phyloP scores from a whole-genome alignment of 2,329 filamentous ascomycete genomes.

The Trichophyton benhamiae region DNA sequence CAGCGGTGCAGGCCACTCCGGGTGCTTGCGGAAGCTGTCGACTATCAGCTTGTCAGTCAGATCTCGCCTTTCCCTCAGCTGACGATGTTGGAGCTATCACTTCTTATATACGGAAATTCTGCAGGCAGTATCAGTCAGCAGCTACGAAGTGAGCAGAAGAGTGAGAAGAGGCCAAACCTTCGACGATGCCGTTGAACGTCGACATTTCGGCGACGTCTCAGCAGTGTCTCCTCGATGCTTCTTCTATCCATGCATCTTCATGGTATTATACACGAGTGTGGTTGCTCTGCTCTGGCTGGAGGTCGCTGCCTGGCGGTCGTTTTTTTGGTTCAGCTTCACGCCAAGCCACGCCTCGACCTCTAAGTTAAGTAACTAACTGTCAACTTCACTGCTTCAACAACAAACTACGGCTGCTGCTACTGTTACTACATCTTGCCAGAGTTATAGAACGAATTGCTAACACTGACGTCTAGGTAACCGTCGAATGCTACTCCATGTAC shows the following conservation, averaged over 20 bases:
- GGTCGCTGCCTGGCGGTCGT: no score
- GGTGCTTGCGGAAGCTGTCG: constrained; percentile 61
- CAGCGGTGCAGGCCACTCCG: constrained; percentile 48
- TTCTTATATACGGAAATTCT: constrained; percentile 16
- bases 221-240: no score
- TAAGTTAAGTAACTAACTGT: no score
- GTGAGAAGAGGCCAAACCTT: constrained; percentile 20
- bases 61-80: neutral
- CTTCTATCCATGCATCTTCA: no score
- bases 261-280: no score
- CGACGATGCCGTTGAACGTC: constrained; percentile 23
- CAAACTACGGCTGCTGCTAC: no score
- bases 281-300: no score
- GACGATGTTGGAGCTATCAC: constrained; percentile 4
- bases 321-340: no score
- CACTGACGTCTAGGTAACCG: neutral
- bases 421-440: no score
- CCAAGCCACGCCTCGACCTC: no score
- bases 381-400: no score
- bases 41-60: constrained; percentile 37
- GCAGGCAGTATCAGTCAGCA: constrained; percentile 1
- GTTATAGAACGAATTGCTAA: neutral
- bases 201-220: constrained; percentile 17
- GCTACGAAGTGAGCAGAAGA: neutral
- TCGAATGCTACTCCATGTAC: neutral